Evolutionary conservation across 2,329 filamentous ascomycete genomes (phyloP).

Genomic region (Hortaea werneckii): DNA sequence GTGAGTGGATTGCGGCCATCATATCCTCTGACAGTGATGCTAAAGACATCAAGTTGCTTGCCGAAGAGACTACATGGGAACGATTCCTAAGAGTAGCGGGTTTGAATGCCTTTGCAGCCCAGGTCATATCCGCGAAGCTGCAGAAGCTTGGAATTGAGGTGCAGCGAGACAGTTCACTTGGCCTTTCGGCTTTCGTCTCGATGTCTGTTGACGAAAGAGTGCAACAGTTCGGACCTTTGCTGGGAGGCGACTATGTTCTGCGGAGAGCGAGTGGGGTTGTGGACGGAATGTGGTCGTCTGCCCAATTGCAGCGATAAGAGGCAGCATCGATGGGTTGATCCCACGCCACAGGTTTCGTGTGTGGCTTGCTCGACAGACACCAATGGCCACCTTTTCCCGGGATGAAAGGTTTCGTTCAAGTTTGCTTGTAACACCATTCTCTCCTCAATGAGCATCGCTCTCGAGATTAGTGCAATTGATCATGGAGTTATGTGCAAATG

Average conservation of each 20-base stretch:
- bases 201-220: constrained; percentile 46
- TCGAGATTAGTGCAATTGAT: no score
- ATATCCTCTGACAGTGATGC: constrained; percentile 31
- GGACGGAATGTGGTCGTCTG: constrained; percentile 30
- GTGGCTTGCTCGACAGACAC: no score
- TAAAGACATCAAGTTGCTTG: constrained; percentile 9
- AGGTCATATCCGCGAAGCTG: constrained; percentile 47
- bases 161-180: constrained; percentile 18
- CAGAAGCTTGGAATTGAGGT: constrained; percentile 18
- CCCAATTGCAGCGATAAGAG: not conserved
- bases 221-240: constrained; percentile 38
- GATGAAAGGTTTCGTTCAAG: no score
- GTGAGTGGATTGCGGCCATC: constrained; percentile 30
- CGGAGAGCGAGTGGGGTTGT: constrained; percentile 41
- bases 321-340: no score
- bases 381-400: no score
- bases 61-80: constrained; percentile 59
- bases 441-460: no score
- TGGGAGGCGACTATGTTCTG: constrained; percentile 48
- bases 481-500: no score
- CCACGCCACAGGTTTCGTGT: no score
- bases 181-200: constrained; percentile 45
- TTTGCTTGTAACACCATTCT: no score
- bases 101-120: constrained; percentile 62
- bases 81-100: constrained; percentile 55